Evolutionary conservation across 352 stramenopile genomes (phyloP), one percentile per base, ranked within the genome.

Genomic region (Thraustochytrium striatum): DNA sequence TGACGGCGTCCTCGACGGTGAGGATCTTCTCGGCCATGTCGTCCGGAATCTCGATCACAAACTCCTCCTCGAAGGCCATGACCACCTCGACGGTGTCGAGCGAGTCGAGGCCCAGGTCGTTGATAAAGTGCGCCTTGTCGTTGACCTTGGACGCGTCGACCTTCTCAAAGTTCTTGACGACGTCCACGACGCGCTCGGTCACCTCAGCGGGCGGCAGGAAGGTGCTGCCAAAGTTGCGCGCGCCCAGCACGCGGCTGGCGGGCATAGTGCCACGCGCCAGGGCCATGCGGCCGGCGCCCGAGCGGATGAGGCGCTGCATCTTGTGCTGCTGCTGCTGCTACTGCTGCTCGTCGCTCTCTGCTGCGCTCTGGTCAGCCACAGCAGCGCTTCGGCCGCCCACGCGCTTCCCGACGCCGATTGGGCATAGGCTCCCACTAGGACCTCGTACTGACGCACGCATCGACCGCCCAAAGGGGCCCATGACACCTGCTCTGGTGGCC

Each of bases 151-250:
- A 87, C 43, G 86, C 85, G 82, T 99, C 92, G 43, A 99, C 95
- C 91, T 99, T 99, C 84, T 99, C 96, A 85, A 99, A 99, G 87
- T 98, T 98, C 91, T 98, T 98, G 82, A 99, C 91, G 58, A 99
- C 96, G 78, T 88, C 85, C 55, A 99, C 86, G 81, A 99, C 95
- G 68, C 97, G 93, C 62, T 98, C 94, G 75, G 91, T 95, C 55
- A 99, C 96, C 87, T 99, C 96, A 16, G 79, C 85, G 52, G 87
- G 82, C 83, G 93, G 86, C 70, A 97, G 86, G 82, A 96, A 97
- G 30, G 87, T 89, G 65, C 32, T 43, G 16, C 13, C n/a, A 43
- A 75, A 72, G n/a, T 9, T 38, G 65, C 65, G 65, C 43, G 53
- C 59, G 36, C 59, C 59, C 13, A 55, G 5, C 39, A 13, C 28